These are phyloP conservation scores for Exsudoporus frostii DNA, from an alignment of 768 basidiomycete species.

Conservation along the genomic window DNA sequence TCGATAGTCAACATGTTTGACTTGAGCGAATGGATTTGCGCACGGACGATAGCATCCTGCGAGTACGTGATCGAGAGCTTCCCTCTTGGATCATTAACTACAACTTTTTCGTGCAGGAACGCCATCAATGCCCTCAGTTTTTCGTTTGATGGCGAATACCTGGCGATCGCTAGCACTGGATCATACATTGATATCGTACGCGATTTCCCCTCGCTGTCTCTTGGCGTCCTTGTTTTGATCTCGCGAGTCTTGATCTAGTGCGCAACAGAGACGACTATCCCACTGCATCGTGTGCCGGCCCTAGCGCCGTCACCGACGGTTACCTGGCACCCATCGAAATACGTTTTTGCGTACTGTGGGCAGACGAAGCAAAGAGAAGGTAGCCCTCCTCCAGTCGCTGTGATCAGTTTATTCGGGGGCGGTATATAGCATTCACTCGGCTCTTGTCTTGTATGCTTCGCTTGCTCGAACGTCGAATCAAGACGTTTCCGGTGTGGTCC, in stretches of 20 bases:
- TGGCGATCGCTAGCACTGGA: constrained; percentile 72
- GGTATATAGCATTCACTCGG: constrained; percentile 26
- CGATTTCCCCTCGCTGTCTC: background rate
- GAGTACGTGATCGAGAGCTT: constrained; percentile 51
- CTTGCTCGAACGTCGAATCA: background rate
- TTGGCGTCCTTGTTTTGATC: background rate
- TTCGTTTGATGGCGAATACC: constrained; percentile 79
- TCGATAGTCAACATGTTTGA: constrained; percentile 84
- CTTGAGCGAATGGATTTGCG: constrained; percentile 75
- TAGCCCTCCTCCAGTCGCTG: constrained; percentile 59
- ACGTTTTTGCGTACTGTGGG: constrained; percentile 79
- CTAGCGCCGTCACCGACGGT: constrained; percentile 73
- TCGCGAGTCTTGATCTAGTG: constrained; percentile 43
- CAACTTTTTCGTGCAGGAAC: constrained; percentile 43
- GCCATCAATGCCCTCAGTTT: constrained; percentile 73
- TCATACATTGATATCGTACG: constrained; percentile 76
- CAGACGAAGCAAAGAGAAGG: constrained; percentile 68
- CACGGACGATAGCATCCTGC: constrained; percentile 72
- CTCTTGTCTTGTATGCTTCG: background rate
- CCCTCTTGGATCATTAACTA: background rate
- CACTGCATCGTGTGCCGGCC: constrained; percentile 73
- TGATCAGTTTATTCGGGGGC: constrained; percentile 71
- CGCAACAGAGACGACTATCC: constrained; percentile 71
- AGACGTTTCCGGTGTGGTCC: background rate
- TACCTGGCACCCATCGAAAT: constrained; percentile 78